Percentiles rank a stretch among this genome's conserved stretches.
Conservation (phyloP, 2,329 filamentous ascomycete species). For the Cytospora paraplurivora region DNA sequence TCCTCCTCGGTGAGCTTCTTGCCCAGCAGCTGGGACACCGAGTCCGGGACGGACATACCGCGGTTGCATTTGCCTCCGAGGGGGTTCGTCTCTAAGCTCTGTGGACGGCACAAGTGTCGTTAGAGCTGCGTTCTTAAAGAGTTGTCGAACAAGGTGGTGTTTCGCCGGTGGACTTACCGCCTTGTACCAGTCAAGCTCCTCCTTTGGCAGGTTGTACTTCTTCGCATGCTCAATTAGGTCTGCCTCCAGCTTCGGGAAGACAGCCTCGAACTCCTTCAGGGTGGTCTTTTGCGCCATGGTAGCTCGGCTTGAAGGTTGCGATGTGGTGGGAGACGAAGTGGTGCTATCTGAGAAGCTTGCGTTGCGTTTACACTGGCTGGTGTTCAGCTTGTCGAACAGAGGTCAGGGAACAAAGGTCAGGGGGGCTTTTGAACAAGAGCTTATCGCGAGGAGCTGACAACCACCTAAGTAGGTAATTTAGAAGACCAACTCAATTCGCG, state of each 20-base stretch:
- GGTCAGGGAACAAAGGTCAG: neutral
- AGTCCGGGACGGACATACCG: slow-evolving; percentile 96
- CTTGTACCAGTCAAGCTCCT: slow-evolving; percentile 85
- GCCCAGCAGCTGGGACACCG: slow-evolving; percentile 74
- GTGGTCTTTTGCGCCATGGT: slow-evolving; percentile 71
- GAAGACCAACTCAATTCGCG: neutral
- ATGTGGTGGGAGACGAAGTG: neutral
- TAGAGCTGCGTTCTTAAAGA: slow-evolving; percentile 1
- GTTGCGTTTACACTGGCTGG: neutral
- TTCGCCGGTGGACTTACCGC: slow-evolving; percentile 54
- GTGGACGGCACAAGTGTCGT: slow-evolving; percentile 28
- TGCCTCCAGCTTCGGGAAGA: slow-evolving; percentile 84
- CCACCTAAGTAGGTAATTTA: neutral
- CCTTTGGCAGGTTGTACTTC: slow-evolving; percentile 79
- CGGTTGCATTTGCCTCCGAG: slow-evolving; percentile 98
- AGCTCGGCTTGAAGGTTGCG: slow-evolving; percentile 6
- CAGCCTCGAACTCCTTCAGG: slow-evolving; percentile 82
- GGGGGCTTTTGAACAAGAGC: neutral
- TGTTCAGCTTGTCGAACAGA: neutral
- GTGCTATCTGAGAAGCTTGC: neutral
- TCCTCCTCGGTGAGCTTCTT: slow-evolving; percentile 74
- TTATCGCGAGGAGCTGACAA: neutral
- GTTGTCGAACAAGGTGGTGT: neutral
- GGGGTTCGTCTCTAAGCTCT: slow-evolving; percentile 85
- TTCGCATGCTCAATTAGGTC: slow-evolving; percentile 78